Percentiles rank a stretch among this genome's conserved stretches.
Conservation (phyloP, 129 eudicot species). For the Oenanthe sinensis region DNA sequence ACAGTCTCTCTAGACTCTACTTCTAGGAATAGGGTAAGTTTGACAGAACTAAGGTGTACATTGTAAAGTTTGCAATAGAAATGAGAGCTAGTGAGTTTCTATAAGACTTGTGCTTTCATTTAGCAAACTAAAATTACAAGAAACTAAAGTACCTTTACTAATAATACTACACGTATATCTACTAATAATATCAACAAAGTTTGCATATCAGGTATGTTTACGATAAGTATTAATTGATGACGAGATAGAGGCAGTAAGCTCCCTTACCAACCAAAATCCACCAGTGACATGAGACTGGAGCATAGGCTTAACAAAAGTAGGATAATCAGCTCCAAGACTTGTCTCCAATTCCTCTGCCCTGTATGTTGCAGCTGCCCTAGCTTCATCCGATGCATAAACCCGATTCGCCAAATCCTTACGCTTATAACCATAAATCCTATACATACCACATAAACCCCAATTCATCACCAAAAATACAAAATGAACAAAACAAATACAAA, state of each 20-base stretch:
- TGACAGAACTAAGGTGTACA: neutral
- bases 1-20: no score
- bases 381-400: slow-evolving; percentile 77
- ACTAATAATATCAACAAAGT: no score
- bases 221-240: no score
- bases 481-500: neutral
- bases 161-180: no score
- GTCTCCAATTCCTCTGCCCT: slow-evolving; percentile 65
- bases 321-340: slow-evolving; percentile 43
- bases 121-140: no score
- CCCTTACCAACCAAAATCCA: slow-evolving; percentile 77
- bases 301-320: slow-evolving; percentile 66
- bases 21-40: no score
- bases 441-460: slow-evolving; percentile 3
- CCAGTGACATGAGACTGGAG: slow-evolving; percentile 83
- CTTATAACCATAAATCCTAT: slow-evolving; percentile 27
- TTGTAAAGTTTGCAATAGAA: neutral
- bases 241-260: no score
- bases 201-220: neutral
- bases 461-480: neutral
- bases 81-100: neutral
- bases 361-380: slow-evolving; percentile 43
- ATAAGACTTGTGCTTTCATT: no score
- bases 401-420: slow-evolving; percentile 48
- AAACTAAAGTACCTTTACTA: no score